Conservation (phyloP, 2,329 filamentous ascomycete genomes). For the Ceratocystis lukuohia region DNA sequence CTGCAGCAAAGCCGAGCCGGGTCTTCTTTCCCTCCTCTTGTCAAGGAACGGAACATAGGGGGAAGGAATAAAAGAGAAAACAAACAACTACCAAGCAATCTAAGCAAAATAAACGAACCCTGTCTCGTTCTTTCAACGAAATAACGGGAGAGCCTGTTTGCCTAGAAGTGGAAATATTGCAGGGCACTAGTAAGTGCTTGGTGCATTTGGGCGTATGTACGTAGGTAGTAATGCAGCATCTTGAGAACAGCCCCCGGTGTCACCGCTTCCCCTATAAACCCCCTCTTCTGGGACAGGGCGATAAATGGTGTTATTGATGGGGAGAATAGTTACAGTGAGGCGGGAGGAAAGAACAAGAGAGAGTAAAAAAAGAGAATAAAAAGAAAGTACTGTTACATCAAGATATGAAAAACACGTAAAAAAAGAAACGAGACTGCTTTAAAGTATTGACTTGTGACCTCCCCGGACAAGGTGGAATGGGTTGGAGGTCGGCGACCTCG, state of each 20-base stretch:
- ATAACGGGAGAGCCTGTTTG: neutral
- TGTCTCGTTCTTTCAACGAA: neutral
- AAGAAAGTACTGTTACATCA: too few relatives aligned
- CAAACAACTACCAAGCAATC: neutral
- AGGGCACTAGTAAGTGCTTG: neutral
- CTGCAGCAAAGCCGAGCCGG: neutral
- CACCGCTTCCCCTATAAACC: neutral
- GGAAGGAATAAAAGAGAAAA: neutral
- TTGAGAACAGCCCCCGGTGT: neutral
- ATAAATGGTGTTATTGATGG: neutral
- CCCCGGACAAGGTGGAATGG: neutral
- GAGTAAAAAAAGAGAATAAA: too few relatives aligned
- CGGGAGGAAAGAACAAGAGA: neutral
- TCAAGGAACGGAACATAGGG: neutral
- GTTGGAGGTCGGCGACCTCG: constrained; percentile 14
- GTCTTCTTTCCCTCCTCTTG: neutral
- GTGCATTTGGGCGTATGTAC: neutral
- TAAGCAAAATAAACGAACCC: neutral
- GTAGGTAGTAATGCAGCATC: neutral
- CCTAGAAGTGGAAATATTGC: constrained; percentile 2
- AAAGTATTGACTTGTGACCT: neutral
- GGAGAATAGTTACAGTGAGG: neutral
- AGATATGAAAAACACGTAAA: neutral
- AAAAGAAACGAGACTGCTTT: neutral
- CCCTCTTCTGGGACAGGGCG: neutral